Conservation (phyloP, 1,139 yeast genomes). For the Nakaseomyces sp. region DNA sequence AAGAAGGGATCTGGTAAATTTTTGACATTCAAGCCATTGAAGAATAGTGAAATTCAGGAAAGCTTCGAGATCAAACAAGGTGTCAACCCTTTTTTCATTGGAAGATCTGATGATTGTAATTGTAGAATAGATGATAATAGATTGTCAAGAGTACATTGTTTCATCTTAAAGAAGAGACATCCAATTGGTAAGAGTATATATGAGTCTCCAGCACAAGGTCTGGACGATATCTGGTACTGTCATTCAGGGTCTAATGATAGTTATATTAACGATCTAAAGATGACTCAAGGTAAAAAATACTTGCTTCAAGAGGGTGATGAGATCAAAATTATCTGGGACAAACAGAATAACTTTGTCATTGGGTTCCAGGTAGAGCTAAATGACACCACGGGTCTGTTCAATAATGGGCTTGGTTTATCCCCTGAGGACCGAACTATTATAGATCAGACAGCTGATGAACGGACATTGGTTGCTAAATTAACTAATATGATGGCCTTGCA, state of each 20-base stretch:
- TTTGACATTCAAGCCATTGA: constrained; percentile 40
- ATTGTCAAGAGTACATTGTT: constrained; percentile 77
- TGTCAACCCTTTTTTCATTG: constrained; percentile 52
- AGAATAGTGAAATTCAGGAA: constrained; percentile 35
- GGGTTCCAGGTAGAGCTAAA: constrained; percentile 44
- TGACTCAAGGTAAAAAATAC: constrained; percentile 57
- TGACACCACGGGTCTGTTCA: constrained; percentile 53
- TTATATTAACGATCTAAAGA: constrained; percentile 47
- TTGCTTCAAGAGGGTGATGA: constrained; percentile 56
- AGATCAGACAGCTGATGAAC: constrained; percentile 23
- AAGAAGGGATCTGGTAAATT: constrained; percentile 40
- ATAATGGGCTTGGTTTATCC: constrained; percentile 27
- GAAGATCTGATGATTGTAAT: constrained; percentile 55
- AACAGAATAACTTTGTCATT: constrained; percentile 40
- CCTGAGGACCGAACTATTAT: constrained; percentile 13
- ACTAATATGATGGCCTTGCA: constrained; percentile 20
- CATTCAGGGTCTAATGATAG: constrained; percentile 80
- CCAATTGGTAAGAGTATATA: constrained; percentile 46
- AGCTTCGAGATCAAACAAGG: constrained; percentile 57
- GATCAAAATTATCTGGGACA: constrained; percentile 58
- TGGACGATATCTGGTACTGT: constrained; percentile 72
- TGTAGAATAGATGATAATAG: constrained; percentile 58
- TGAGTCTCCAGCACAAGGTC: constrained; percentile 59
- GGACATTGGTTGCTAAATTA: constrained; percentile 17
- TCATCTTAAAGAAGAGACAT: constrained; percentile 52